A percentile compares a stretch with the other conserved stretches of the same genome.
These are phyloP conservation scores for Murraya koenigii DNA, from an alignment of 345 rosid genomes.

Conservation along the genomic window DNA sequence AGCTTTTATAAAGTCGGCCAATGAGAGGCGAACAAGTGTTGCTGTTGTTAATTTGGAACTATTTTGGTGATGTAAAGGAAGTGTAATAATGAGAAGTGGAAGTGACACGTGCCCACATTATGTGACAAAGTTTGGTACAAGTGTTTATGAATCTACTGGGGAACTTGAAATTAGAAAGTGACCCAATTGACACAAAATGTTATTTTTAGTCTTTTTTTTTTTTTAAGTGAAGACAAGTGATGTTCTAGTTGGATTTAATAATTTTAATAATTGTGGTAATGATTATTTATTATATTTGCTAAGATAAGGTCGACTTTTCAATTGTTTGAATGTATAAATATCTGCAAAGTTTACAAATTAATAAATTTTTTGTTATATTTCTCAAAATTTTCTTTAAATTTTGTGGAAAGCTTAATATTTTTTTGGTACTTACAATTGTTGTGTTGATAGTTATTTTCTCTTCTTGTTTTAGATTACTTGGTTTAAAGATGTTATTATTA, in stretches of 20 bases:
- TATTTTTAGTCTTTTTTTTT: too few species aligned
- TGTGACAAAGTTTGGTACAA: background rate
- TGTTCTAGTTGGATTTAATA: background rate
- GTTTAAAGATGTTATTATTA: too few species aligned
- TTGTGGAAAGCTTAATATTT: too few species aligned
- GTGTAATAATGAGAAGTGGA: slow-evolving; percentile 11
- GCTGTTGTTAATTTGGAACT: background rate
- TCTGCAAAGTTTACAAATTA: too few species aligned
- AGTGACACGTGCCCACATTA: slow-evolving; percentile 17
- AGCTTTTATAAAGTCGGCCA: background rate
- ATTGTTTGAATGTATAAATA: background rate
- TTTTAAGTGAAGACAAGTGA: background rate
- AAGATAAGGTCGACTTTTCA: background rate
- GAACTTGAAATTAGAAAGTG: background rate
- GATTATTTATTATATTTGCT: background rate
- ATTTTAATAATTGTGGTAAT: background rate
- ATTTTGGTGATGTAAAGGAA: slow-evolving; percentile 26
- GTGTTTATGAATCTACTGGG: background rate
- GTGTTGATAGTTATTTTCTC: too few species aligned
- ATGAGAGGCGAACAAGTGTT: background rate
- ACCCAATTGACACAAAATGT: background rate
- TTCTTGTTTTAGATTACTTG: too few species aligned
- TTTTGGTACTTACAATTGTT: too few species aligned
- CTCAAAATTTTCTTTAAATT: too few species aligned
- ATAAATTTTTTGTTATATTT: too few species aligned